phyloP scores from a whole-genome alignment of 306 rosid genomes.

The Cucumis melo region DNA sequence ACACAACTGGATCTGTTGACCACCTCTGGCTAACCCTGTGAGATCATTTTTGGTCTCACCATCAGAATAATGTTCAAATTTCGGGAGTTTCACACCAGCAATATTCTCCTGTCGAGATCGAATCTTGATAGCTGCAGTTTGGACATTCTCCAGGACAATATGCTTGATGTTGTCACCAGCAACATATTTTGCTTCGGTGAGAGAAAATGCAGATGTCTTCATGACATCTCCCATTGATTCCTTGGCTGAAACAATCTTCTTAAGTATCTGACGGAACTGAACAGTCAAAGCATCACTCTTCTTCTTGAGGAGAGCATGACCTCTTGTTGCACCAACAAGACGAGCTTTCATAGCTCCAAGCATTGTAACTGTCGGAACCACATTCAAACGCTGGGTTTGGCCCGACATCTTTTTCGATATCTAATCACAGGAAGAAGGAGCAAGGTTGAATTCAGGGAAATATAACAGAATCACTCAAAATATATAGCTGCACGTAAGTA shows the following conservation, averaged over 20 bases:
- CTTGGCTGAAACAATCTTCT: slow-evolving; percentile 78
- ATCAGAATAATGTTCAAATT: slow-evolving; percentile 57
- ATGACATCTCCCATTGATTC: slow-evolving; percentile 93
- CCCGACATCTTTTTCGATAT: slow-evolving; percentile 55
- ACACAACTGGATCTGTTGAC: slow-evolving; percentile 87
- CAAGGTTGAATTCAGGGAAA: slow-evolving; percentile 1
- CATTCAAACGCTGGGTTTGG: slow-evolving; percentile 79
- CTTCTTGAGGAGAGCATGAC: slow-evolving; percentile 94
- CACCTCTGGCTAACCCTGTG: slow-evolving; percentile 90
- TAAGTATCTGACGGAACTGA: slow-evolving; percentile 76
- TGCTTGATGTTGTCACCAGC: slow-evolving; percentile 91
- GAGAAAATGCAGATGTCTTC: slow-evolving; percentile 74
- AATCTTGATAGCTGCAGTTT: slow-evolving; percentile 60
- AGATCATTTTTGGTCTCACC: slow-evolving; percentile 78
- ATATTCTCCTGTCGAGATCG: slow-evolving; percentile 77
- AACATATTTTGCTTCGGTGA: slow-evolving; percentile 85
- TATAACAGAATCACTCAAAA: not conserved
- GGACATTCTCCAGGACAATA: slow-evolving; percentile 75
- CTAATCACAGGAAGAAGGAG: slow-evolving; percentile 11
- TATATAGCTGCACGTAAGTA: not conserved
- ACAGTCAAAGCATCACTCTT: slow-evolving; percentile 92
- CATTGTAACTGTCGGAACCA: slow-evolving; percentile 94
- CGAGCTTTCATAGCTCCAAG: slow-evolving; percentile 81
- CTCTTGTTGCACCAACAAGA: slow-evolving; percentile 79
- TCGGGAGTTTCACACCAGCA: slow-evolving; percentile 91